Conservation (phyloP, 192 early-diverging fungal species). For the Podila epigama region DNA sequence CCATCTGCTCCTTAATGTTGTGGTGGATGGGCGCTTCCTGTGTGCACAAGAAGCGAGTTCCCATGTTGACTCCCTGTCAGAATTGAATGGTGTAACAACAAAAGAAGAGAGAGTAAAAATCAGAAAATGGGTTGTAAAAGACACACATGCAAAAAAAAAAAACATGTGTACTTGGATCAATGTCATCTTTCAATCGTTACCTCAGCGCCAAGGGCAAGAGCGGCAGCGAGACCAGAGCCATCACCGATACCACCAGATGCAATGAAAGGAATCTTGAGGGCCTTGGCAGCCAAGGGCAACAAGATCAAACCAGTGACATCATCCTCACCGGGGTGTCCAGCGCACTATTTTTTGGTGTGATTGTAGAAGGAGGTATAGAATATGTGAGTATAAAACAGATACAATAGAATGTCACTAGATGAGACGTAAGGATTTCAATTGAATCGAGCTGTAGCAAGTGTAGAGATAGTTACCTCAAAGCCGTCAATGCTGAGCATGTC, state of each 20-base stretch:
- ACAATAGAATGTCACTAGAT: neutral
- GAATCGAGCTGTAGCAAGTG: neutral
- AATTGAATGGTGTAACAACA: neutral
- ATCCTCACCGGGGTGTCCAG: slow-evolving; percentile 86
- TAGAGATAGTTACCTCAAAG: slow-evolving; percentile 59
- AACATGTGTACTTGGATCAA: neutral
- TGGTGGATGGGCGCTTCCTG: slow-evolving; percentile 76
- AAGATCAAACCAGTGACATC: slow-evolving; percentile 77
- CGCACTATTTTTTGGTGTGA: slow-evolving; percentile 51
- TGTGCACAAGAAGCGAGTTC: slow-evolving; percentile 88
- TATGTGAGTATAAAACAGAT: neutral
- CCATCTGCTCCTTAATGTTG: slow-evolving; percentile 79
- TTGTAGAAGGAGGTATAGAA: no score
- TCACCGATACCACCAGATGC: slow-evolving; percentile 83
- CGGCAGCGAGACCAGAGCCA: slow-evolving; percentile 77
- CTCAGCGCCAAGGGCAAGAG: slow-evolving; percentile 59
- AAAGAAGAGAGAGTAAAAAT: neutral
- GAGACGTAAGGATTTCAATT: neutral
- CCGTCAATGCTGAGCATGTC: slow-evolving; percentile 83
- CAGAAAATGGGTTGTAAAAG: neutral
- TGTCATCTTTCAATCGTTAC: neutral
- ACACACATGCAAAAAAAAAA: neutral
- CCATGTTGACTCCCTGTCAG: slow-evolving; percentile 78
- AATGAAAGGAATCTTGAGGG: slow-evolving; percentile 74
- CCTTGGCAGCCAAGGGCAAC: slow-evolving; percentile 73